Base-by-base conservation (phyloP, 139 green algal genomes). In the Micractinium sp. region DNA sequence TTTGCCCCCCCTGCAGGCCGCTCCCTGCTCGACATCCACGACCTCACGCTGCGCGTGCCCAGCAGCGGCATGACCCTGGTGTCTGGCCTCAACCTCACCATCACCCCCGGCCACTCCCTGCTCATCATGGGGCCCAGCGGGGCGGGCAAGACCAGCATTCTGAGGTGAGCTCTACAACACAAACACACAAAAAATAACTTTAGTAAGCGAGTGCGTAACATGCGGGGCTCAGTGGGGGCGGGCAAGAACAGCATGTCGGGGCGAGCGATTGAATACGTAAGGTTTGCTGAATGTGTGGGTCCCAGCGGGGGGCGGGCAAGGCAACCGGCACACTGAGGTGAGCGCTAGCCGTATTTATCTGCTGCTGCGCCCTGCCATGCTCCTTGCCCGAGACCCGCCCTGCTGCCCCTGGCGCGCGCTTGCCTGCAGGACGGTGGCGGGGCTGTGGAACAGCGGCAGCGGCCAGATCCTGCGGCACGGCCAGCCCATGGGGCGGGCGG, bases 71-170 rank as follows among this genome's bases (percentile, higher is more conserved):
- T 53, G 60, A 61, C 78, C 2, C 88, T 94, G 29, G 82, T 91
- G 31, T n/a, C 20, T 67, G 84, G 41, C 41, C 88, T 94, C 19
- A 60, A 22, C 25, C 69, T 93, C 36, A 81, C 94, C 86, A 93
- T 98, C 2, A 20, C n/a, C 0, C 5, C 63, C 3, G 92, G 94
- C 19, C 66, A 93, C 29, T 96, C 94, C 0, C 85, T 98, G 85
- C 94, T 99, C 39, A 94, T 99, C 60, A 98, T 98, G 94, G 98
- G 98, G 0, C 97, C 96, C 41, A 95, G 89, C 35, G 97, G 97
- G 5, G 94, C 94, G 7, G 98, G 98, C 79, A 99, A 99, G 93
- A 99, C 97, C 18, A 96, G 92, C 23, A 89, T 87, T 25, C 83
- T 87, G 38, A 29, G 78, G 78, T 84, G 78, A 33, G 76, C 1